Conservation (phyloP, 2,329 filamentous ascomycete genomes). For the Sphaerulina populicola region DNA sequence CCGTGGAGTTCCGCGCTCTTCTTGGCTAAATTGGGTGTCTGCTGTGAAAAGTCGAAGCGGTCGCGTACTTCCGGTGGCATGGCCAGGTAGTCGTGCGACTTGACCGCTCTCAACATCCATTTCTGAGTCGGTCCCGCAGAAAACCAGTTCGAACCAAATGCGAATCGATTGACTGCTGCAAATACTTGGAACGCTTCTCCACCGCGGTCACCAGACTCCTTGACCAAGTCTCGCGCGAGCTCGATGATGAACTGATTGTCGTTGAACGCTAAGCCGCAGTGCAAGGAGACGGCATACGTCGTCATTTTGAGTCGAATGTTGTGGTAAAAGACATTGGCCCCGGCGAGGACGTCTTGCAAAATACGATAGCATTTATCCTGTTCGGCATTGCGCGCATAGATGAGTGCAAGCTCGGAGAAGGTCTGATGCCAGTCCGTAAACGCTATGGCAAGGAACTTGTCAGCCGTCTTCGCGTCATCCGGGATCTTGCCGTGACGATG, state of each 20-base stretch:
- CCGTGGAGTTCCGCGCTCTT: constrained; percentile 17
- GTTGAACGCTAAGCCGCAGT: constrained; percentile 71
- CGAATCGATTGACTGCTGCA: constrained; percentile 65
- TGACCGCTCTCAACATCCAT: constrained; percentile 83
- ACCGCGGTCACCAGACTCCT: constrained; percentile 57
- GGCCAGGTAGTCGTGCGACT: constrained; percentile 68
- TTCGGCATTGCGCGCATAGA: constrained; percentile 60
- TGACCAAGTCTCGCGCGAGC: constrained; percentile 75
- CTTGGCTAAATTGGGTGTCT: constrained; percentile 33
- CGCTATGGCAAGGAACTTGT: constrained; percentile 64
- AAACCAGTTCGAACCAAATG: constrained; percentile 66
- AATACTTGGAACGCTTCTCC: constrained; percentile 81
- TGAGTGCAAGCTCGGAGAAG: constrained; percentile 78
- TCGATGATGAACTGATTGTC: constrained; percentile 68
- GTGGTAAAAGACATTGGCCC: constrained; percentile 76
- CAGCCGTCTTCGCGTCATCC: constrained; percentile 37
- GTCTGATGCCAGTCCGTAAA: constrained; percentile 84
- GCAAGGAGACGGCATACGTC: constrained; percentile 24
- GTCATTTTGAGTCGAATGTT: constrained; percentile 23
- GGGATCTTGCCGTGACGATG: constrained; percentile 6
- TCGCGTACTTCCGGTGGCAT: constrained; percentile 46
- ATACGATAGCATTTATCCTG: constrained; percentile 68
- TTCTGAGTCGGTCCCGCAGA: constrained; percentile 78
- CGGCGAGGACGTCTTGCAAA: constrained; percentile 62
- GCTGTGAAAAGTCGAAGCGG: constrained; percentile 37